Conservation (phyloP, 1,284 basidiomycete species). For the Agaricales sp. region DNA sequence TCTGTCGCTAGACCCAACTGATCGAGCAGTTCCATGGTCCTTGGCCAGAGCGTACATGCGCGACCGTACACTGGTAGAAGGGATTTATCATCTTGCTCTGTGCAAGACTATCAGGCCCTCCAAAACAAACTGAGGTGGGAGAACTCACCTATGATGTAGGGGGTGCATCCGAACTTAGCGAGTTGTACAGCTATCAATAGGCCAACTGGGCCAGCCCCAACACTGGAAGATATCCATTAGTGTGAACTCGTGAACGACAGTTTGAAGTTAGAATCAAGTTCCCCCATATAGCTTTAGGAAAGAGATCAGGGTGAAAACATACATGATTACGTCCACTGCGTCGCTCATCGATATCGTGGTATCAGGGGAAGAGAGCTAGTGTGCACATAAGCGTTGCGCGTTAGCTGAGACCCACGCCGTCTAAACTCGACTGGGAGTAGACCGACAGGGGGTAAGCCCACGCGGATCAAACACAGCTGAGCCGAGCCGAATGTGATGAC, state of each 20-base stretch:
- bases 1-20: constrained; percentile 16
- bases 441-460: too few species aligned
- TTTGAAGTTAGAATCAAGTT: too few species aligned
- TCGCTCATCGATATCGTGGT: too few species aligned
- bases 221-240: constrained; percentile 10
- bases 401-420: too few species aligned
- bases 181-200: constrained; percentile 16
- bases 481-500: too few species aligned
- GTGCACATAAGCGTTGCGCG: too few species aligned
- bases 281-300: too few species aligned
- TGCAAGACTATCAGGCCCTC: neutral
- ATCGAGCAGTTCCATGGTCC: constrained; percentile 16
- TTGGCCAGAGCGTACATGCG: constrained; percentile 16
- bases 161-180: constrained; percentile 15
- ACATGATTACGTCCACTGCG: too few species aligned
- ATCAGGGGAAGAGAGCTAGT: too few species aligned
- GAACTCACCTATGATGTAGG: constrained; percentile 14
- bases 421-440: too few species aligned
- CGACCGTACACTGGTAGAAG: constrained; percentile 15
- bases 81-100: constrained; percentile 17
- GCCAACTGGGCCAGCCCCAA: constrained; percentile 17
- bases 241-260: neutral
- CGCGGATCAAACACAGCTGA: too few species aligned
- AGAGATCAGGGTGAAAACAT: too few species aligned
- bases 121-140: neutral